phyloP scores from a whole-genome alignment of 331 rosid genomes.

The Rhamnella rubrinervis region DNA sequence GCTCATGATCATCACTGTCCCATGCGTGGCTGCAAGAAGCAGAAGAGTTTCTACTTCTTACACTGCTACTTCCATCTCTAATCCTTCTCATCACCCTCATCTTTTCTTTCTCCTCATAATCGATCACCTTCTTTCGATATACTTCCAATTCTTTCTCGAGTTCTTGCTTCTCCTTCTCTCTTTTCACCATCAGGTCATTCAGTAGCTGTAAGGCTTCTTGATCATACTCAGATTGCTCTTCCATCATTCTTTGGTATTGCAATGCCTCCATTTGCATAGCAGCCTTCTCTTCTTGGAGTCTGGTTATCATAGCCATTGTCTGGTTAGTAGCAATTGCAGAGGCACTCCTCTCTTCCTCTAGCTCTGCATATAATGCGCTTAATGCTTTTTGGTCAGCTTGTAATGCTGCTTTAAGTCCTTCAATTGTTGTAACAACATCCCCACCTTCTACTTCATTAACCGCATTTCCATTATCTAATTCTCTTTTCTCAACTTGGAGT shows the following conservation, averaged over 20 bases:
- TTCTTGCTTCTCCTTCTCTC: constrained; percentile 75
- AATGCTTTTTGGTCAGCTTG: constrained; percentile 50
- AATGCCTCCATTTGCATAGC: constrained; percentile 88
- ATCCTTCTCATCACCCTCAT: constrained; percentile 42
- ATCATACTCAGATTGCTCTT: constrained; percentile 90
- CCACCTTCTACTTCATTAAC: constrained; percentile 50
- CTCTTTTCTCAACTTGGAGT: constrained; percentile 43
- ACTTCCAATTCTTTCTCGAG: constrained; percentile 73
- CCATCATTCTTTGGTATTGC: constrained; percentile 94
- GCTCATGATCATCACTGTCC: constrained; percentile 46
- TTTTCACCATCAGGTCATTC: constrained; percentile 71
- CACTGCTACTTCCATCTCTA: constrained; percentile 58
- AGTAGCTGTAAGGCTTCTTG: constrained; percentile 81
- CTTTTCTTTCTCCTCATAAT: constrained; percentile 64
- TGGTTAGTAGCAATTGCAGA: constrained; percentile 85
- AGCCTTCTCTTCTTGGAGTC: constrained; percentile 89
- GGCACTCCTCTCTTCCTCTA: constrained; percentile 90
- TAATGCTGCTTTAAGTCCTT: constrained; percentile 50
- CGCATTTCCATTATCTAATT: constrained; percentile 53
- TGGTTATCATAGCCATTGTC: constrained; percentile 92
- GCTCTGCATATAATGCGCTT: constrained; percentile 62
- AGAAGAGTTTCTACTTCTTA: constrained; percentile 54
- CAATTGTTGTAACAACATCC: constrained; percentile 45
- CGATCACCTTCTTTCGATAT: constrained; percentile 49
- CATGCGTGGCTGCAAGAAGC: constrained; percentile 50